Base-by-base conservation (phyloP, 495 filamentous ascomycete genomes). In the Aspergillus heteromorphus region DNA sequence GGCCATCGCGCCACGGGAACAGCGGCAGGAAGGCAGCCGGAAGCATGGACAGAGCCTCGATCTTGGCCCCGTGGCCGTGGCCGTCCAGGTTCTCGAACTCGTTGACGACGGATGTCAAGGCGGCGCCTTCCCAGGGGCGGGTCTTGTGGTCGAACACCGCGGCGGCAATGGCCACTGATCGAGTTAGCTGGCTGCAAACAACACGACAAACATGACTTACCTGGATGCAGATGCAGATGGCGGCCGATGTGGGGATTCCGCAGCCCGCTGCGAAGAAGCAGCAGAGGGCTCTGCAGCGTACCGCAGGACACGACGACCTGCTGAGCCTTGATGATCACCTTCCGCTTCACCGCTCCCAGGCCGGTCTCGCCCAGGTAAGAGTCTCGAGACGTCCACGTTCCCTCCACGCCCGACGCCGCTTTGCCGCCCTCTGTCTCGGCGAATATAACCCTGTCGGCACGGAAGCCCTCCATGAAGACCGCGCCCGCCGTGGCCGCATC, bases 31-130 rank as follows among this genome's bases (percentile, higher is more conserved):
- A 74, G 20, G 76, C 69, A 3, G 79, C 73, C 0, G 85, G 85
- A 14, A 86, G 55, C 87, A 90, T 91, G 27, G 76, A 73, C n/a
- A 76, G 77, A 18, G 81, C 73, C 68, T 93, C 87, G 14, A 96
- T 70, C 69, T 92, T 95, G 49, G 75, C 77, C n/a, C 92, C 92
- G 59, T 97, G 89, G 25, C 89, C 88, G 18, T 86, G 72, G 23
- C 81, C 81, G 64, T 96, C 91, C 0, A 91, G 79, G 58, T 96
- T 85, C 58, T 95, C 89, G 53, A 91, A 90, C 42, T 86, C 83
- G 31, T 79, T 83, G 56, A 86, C 83, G 1, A 92, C 82, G 4
- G 81, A 78, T 0, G 92, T 97, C 50, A 97, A 77, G 38, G 87
- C 85, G 2, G 75, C 63, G 57, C 86, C 90, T 77, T 95, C 90